Evolutionary conservation across 2,329 filamentous ascomycete species (phyloP).

Genomic region (Paecilomyces dactylethromorphus): DNA sequence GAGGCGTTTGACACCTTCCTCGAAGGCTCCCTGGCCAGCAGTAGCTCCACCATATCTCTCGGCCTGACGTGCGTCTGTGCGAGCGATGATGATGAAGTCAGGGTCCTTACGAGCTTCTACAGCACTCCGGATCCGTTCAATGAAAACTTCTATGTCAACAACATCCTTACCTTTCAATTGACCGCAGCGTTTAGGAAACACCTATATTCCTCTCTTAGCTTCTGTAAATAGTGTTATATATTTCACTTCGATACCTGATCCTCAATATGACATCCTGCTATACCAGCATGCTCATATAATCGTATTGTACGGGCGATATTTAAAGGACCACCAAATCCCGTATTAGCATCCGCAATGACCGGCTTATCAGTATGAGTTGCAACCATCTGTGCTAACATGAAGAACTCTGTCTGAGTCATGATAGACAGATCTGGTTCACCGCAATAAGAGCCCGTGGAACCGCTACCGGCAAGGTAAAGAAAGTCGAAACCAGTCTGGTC

Average conservation of each 20-base stretch:
- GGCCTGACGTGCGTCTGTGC: slow-evolving; percentile 55
- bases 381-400: slow-evolving; percentile 41
- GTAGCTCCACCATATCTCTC: slow-evolving; percentile 40
- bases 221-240: neutral
- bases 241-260: slow-evolving; percentile 49
- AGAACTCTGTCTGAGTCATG: slow-evolving; percentile 39
- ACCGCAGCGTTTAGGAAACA: slow-evolving; percentile 52
- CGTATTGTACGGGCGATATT: slow-evolving; percentile 45
- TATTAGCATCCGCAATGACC: slow-evolving; percentile 18
- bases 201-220: neutral
- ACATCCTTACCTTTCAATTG: slow-evolving; percentile 58
- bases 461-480: slow-evolving; percentile 40
- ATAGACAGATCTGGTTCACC: slow-evolving; percentile 31
- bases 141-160: slow-evolving; percentile 46
- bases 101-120: slow-evolving; percentile 43
- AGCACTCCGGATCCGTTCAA: slow-evolving; percentile 53
- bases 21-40: slow-evolving; percentile 13
- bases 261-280: slow-evolving; percentile 57
- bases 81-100: slow-evolving; percentile 59
- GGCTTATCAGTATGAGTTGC: slow-evolving; percentile 31
- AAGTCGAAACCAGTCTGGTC: slow-evolving; percentile 15
- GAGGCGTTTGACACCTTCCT: slow-evolving; percentile 48
- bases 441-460: slow-evolving; percentile 30
- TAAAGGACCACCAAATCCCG: slow-evolving; percentile 14
- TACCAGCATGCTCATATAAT: slow-evolving; percentile 48